Base-by-base conservation (phyloP, 2,329 filamentous ascomycete genomes). In the Metarhizium humberi region DNA sequence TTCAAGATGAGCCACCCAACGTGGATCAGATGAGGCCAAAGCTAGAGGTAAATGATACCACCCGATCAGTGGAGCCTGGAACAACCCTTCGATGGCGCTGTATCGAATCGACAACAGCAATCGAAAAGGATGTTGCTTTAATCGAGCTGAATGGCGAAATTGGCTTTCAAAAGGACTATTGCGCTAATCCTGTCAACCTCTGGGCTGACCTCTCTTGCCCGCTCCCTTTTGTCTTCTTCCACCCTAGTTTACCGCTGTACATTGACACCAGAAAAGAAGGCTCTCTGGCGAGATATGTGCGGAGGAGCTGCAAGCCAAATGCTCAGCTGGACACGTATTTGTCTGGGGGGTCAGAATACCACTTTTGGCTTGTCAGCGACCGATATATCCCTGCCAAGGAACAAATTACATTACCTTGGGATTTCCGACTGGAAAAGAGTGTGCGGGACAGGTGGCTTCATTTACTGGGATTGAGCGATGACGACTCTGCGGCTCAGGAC, bases 201-300 rank as follows among this genome's bases (percentile, higher is more conserved):
- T 91, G 86, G 85, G 73, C 79, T 38, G 85, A 88, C 53, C 70
- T 88, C 11, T 79, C 76, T 14, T 81, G 80, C 3, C 82, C 83
- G 3, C 71, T 84, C 2, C 88, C 88, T 1, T 91, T 91, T 63
- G 87, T 92, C 29, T 90, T 92, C 67, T 92, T 97, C 70, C 92
- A 95, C 64, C 90, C 91, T 1, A 80, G 86, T 56, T 81, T 97
- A 8, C 92, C 92, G 0, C 81, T 99, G 13, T 96, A 92, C 72
- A 94, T 99, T 64, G 94, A 96, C 70, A 94, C 92, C 10, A 81
- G 94, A 57, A 83, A 82, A 67, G 90, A 95, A 73, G 94, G 92
- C 25, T 96, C 90, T 4, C 75, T 84, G 40, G 85, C 94, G 56
- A 88, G 94, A 48, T 96, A 94, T 67, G 85, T 95, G n/a, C 84